These are phyloP conservation scores for Davidsoniella eucalypti DNA, from an alignment of 2,329 filamentous ascomycete species.

Conservation along the genomic window DNA sequence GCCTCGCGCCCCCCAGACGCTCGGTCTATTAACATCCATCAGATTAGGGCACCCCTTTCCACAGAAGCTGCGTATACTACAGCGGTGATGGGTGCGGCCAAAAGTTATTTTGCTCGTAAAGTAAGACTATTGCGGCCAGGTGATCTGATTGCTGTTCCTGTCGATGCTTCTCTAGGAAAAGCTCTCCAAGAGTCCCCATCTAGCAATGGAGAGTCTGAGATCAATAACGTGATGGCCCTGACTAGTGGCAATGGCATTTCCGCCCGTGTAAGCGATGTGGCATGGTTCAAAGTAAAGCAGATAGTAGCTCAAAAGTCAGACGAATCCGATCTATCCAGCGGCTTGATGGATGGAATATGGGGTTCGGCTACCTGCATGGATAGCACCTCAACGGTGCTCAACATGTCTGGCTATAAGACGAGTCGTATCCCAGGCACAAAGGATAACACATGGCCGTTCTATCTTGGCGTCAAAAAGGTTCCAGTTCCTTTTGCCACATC, in stretches of 20 bases:
- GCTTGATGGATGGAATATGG: slow-evolving; percentile 48
- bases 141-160: slow-evolving; percentile 74
- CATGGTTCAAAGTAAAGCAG: slow-evolving; percentile 84
- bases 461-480: slow-evolving; percentile 58
- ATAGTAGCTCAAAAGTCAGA: slow-evolving; percentile 41
- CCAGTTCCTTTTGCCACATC: slow-evolving; percentile 27
- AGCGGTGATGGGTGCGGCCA: slow-evolving; percentile 70
- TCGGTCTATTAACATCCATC: slow-evolving; percentile 69
- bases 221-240: slow-evolving; percentile 52
- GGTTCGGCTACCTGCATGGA: slow-evolving; percentile 76
- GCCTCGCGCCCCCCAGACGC: slow-evolving; percentile 41
- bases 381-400: slow-evolving; percentile 71
- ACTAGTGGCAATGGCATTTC: slow-evolving; percentile 18
- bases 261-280: slow-evolving; percentile 38
- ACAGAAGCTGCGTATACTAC: slow-evolving; percentile 75
- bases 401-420: slow-evolving; percentile 76
- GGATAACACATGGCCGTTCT: slow-evolving; percentile 75
- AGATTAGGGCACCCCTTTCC: slow-evolving; percentile 76
- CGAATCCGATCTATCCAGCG: slow-evolving; percentile 34
- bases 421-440: slow-evolving; percentile 62
- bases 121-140: slow-evolving; percentile 70
- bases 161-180: slow-evolving; percentile 71
- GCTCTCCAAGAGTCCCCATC: slow-evolving; percentile 58
- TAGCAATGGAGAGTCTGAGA: slow-evolving; percentile 37
- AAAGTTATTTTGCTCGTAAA: slow-evolving; percentile 73